Evolutionary conservation across 352 stramenopile species (phyloP), one percentile per base, ranked within the genome.

Genomic region (Phytophthora meadii): DNA sequence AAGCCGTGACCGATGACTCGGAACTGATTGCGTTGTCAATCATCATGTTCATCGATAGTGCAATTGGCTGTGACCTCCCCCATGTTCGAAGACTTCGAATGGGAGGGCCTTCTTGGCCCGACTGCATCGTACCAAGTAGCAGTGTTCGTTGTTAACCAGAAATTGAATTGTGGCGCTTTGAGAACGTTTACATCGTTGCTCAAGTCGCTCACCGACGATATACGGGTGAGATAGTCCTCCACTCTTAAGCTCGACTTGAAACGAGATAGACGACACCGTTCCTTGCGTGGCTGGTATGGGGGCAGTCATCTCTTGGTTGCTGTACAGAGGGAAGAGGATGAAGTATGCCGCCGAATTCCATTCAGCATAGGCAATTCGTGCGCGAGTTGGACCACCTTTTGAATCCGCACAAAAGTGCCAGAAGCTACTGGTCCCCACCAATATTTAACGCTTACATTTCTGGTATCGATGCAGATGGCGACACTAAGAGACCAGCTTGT

Each of bases 211-310:
- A 36, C 12, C 30, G 30, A 36, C 30, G n/a, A 42, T 22, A 42
- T 22, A 42, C 37, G 37, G 10, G 40, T 6, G 17, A 12, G 40
- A 46, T 46, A 46, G 17, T 27, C 17, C 40, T 17, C 17, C 40
- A 9, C 15, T 15, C 37, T n/a, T 36, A 36, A 36, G 30, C 30
- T 36, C 11, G n/a, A 25, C 40, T 46, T 17, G n/a, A 14, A 46
- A 46, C 11, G 40, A 46, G n/a, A 22, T 27, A 46, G 17, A 46
- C 17, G 37, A 19, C 37, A 9, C n/a, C 37, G 40, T 12, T 46
- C 17, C 40, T 46, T 46, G 40, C 40, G 40, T 46, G 40, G 40
- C 40, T 46, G 40, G 40, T 46, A 46, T 46, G 40, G 15, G 40
- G 40, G 12, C n/a, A 46, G 40, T 28, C 40, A 17, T 46, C n/a